Percentiles rank a stretch among this genome's conserved stretches.
phyloP scores from a whole-genome alignment of 75 land plant species.

The Adiantum capillusveneris region DNA sequence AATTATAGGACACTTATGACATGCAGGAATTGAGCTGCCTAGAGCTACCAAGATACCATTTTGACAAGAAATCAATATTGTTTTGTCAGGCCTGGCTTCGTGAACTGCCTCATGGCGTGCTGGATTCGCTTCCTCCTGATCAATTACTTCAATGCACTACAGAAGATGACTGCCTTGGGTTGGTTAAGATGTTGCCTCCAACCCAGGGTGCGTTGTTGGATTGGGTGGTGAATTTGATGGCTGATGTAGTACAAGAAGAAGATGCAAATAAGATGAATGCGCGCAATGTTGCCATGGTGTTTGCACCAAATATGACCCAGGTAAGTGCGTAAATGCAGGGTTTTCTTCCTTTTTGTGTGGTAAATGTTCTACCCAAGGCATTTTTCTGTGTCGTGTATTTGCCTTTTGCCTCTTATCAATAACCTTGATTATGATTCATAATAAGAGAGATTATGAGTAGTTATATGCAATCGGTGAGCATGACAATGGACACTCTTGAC shows the following conservation, averaged over 20 bases:
- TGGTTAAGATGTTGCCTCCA: conserved; percentile 65
- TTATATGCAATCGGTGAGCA: too few species aligned
- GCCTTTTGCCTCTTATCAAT: too few species aligned
- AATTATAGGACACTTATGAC: too few species aligned
- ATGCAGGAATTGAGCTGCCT: not conserved
- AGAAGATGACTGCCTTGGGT: conserved; percentile 69
- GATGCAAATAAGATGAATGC: conserved; percentile 95
- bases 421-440: too few species aligned
- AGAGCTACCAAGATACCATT: not conserved
- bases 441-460: too few species aligned
- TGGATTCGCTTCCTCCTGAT: conserved; percentile 86
- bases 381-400: too few species aligned
- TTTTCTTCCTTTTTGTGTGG: too few species aligned
- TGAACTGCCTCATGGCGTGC: conserved; percentile 79
- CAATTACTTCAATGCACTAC: conserved; percentile 80
- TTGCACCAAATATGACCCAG: conserved; percentile 99
- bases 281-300: conserved; percentile 96
- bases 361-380: too few species aligned
- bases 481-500: too few species aligned
- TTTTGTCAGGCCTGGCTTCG: conserved; percentile 82
- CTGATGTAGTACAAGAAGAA: conserved; percentile 96
- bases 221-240: conserved; percentile 93
- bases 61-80: too few species aligned
- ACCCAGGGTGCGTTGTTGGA: conserved; percentile 77
- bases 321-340: conserved; percentile 20